These are phyloP conservation scores for Termitomyces sp. DNA, from an alignment of 768 basidiomycete species.

Conservation along the genomic window DNA sequence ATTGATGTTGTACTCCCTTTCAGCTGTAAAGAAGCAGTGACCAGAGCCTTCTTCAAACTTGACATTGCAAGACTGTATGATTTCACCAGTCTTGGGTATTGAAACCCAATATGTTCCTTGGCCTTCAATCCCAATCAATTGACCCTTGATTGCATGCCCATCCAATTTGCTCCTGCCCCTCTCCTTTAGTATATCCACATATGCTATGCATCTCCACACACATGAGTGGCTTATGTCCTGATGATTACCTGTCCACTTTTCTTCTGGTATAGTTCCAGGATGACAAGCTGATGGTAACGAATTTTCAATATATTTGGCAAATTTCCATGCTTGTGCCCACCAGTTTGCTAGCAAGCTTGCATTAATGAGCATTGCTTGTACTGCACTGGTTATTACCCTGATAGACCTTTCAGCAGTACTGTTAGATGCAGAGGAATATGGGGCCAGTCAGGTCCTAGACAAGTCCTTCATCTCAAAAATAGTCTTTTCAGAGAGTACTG, in stretches of 20 bases:
- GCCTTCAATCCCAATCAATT: neutral
- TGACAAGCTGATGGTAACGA: neutral
- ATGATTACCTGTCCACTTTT: neutral
- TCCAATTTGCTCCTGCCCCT: neutral
- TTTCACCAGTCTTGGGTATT: neutral
- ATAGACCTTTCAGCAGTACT: neutral
- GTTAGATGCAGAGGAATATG: neutral
- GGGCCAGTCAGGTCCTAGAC: neutral
- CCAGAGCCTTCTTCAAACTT: neutral
- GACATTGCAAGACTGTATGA: neutral
- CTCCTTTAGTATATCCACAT: neutral
- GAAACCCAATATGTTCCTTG: neutral
- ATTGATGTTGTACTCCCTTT: neutral
- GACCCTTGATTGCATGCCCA: neutral
- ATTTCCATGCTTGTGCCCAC: too few species aligned
- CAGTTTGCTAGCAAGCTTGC: too few species aligned
- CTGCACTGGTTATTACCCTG: neutral
- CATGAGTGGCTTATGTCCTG: neutral
- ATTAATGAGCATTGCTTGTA: too few species aligned
- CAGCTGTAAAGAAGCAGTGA: neutral
- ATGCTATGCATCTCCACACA: neutral
- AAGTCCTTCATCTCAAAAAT: neutral
- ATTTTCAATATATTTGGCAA: too few species aligned
- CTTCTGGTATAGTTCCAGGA: neutral
- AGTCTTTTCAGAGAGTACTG: neutral